Base-by-base conservation (phyloP, 805 yeast species). In the Ogataea zsoltii region DNA sequence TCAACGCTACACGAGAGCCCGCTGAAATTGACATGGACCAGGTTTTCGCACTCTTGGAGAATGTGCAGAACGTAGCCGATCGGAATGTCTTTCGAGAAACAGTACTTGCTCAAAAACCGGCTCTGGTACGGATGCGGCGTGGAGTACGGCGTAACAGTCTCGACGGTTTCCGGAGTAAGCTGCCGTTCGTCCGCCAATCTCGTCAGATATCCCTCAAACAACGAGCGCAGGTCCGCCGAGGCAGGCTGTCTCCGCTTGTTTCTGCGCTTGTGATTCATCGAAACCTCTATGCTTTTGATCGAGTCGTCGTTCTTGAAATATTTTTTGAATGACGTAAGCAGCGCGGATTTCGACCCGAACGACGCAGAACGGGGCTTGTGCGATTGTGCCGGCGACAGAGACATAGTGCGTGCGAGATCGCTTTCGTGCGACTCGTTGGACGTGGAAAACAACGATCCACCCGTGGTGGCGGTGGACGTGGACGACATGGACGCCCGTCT, bases 21-120 rank as follows among this genome's bases (percentile, higher is more conserved):
- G 4, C 80, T 80, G n/a, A 89, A 62, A 55, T 89, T 74, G 18
- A 89, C 54, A 3, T 66, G 55, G 13, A 60, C 65, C 30, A 89
- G 55, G 53, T 85, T 83, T 12, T 80, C 80, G 58, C 96, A 90
- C 28, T 78, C 67, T n/a, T 74, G 75, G 31, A 89, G 58, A 30
- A 88, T 57, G 60, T 87, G 95, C 12, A 89, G 58, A 9, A 90
- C 57, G 50, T 80, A 79, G 0, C 96, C 97, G 23, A 84, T 67
- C 1, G 97, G 97, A 6, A 89, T 60, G 61, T 89, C 97, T 53
- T 76, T 80, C n/a, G 83, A 74, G 16, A 76, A 70, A 3, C 88
- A 73, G 63, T 85, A 85, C 61, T 79, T 83, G 43, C 73, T 56
- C 30, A 88, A 61, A 51, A 83, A 80, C 45, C 79, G 77, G 59